Percentiles rank a stretch among this genome's conserved stretches.
These are phyloP conservation scores for Aspergillus sp. DNA, from an alignment of 2,329 filamentous ascomycete genomes.

Conservation along the genomic window DNA sequence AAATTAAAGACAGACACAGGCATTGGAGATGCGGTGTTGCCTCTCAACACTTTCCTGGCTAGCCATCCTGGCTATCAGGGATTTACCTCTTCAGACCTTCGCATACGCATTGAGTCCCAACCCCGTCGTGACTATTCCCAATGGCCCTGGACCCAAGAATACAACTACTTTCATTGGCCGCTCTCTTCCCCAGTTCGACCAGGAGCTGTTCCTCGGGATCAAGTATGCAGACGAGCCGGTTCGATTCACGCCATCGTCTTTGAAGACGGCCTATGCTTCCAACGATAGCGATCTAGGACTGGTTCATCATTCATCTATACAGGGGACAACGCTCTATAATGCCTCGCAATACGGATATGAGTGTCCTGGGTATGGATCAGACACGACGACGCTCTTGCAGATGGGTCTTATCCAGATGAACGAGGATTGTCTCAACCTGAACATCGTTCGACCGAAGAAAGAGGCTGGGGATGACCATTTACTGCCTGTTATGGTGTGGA, in stretches of 20 bases:
- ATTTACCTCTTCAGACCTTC: neutral
- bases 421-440: slow-evolving; percentile 31
- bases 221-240: slow-evolving; percentile 29
- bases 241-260: slow-evolving; percentile 25
- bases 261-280: slow-evolving; percentile 23
- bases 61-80: neutral
- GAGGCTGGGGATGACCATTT: slow-evolving; percentile 1
- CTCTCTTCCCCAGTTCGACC: slow-evolving; percentile 25
- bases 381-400: slow-evolving; percentile 24
- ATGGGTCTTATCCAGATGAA: slow-evolving; percentile 20
- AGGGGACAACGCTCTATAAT: slow-evolving; percentile 23
- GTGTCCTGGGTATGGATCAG: slow-evolving; percentile 33
- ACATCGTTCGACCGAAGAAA: slow-evolving; percentile 23
- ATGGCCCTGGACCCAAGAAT: neutral
- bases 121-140: slow-evolving; percentile 2
- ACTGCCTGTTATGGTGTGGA: slow-evolving; percentile 33
- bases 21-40: neutral
- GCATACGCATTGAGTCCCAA: neutral
- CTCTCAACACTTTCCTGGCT: slow-evolving; percentile 4
- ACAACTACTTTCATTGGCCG: slow-evolving; percentile 28
- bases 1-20: neutral
- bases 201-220: slow-evolving; percentile 31
- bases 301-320: slow-evolving; percentile 4
- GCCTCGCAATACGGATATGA: slow-evolving; percentile 31
- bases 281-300: slow-evolving; percentile 23